Evolutionary conservation across 495 filamentous ascomycete genomes (phyloP).

Genomic region (Arthonia radiata): DNA sequence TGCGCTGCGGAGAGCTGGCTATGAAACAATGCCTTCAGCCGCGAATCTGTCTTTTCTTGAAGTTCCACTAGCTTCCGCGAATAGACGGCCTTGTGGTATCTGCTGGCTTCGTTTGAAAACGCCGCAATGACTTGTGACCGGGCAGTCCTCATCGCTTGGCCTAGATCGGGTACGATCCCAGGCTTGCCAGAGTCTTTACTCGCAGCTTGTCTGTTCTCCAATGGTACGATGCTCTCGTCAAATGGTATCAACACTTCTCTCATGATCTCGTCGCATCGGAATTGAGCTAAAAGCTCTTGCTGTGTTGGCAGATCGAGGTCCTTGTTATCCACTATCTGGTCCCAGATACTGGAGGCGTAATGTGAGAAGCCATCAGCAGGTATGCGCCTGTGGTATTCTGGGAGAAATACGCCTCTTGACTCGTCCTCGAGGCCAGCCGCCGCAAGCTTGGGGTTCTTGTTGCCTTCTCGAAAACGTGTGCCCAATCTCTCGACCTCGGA

Average conservation of each 20-base stretch:
- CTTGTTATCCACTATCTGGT: constrained; percentile 96
- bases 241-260: constrained; percentile 66
- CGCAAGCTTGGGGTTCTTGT: constrained; percentile 32
- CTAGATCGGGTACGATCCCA: constrained; percentile 49
- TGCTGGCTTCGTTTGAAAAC: constrained; percentile 72
- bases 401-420: constrained; percentile 63
- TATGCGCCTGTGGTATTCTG: constrained; percentile 86
- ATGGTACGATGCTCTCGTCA: constrained; percentile 53
- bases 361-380: constrained; percentile 84
- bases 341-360: constrained; percentile 87
- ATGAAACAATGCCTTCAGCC: constrained; percentile 69
- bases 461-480: constrained; percentile 57
- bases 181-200: constrained; percentile 43
- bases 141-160: constrained; percentile 43
- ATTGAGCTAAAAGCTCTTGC: constrained; percentile 89
- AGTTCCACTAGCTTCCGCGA: constrained; percentile 61
- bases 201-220: constrained; percentile 67
- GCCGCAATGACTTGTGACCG: constrained; percentile 50
- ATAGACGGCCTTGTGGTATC: constrained; percentile 93
- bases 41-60: constrained; percentile 58
- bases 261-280: constrained; percentile 88
- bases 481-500: constrained; percentile 56
- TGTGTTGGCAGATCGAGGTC: constrained; percentile 91
- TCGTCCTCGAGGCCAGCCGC: constrained; percentile 24
- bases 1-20: constrained; percentile 69